Percentiles rank a stretch among this genome's conserved stretches.
Conservation (phyloP, 148 eudicot genomes). For the Heliamphora exappendiculata region DNA sequence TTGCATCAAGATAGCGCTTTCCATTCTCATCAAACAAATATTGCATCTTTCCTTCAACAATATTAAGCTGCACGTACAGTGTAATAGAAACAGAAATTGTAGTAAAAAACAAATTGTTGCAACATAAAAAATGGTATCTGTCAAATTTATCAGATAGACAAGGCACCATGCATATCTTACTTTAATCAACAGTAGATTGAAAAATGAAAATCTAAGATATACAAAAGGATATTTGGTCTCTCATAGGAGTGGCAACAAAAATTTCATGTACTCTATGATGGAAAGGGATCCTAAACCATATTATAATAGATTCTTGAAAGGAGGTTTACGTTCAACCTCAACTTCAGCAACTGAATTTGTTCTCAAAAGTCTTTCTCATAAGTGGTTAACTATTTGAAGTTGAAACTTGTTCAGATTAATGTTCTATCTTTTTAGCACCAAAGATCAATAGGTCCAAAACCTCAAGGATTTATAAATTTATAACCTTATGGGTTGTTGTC, state of each 20-base stretch:
- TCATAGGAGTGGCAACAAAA: neutral
- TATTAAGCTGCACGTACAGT: constrained; percentile 56
- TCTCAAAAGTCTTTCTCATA: neutral
- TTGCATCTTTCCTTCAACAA: constrained; percentile 99
- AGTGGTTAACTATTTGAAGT: neutral
- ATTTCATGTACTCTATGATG: neutral
- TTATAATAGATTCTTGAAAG: neutral
- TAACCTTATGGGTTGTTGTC: neutral
- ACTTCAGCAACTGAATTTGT: neutral
- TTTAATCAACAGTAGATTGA: neutral
- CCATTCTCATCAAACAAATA: constrained; percentile 88
- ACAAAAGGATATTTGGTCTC: neutral
- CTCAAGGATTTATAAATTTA: neutral
- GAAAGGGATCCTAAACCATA: neutral
- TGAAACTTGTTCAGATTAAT: neutral
- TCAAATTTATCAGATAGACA: neutral
- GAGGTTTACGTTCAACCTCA: neutral
- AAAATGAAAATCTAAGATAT: neutral
- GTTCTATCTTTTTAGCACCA: neutral
- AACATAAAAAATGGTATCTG: neutral
- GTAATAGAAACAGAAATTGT: constrained; percentile 8
- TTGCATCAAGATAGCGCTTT: constrained; percentile 93
- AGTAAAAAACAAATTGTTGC: neutral
- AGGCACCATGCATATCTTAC: neutral
- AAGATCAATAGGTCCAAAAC: too few relatives aligned